Percentiles rank a stretch among this genome's conserved stretches.
Evolutionary conservation across 139 green algal genomes (phyloP).

Genomic region (Chlamydomonas schloesseri): DNA sequence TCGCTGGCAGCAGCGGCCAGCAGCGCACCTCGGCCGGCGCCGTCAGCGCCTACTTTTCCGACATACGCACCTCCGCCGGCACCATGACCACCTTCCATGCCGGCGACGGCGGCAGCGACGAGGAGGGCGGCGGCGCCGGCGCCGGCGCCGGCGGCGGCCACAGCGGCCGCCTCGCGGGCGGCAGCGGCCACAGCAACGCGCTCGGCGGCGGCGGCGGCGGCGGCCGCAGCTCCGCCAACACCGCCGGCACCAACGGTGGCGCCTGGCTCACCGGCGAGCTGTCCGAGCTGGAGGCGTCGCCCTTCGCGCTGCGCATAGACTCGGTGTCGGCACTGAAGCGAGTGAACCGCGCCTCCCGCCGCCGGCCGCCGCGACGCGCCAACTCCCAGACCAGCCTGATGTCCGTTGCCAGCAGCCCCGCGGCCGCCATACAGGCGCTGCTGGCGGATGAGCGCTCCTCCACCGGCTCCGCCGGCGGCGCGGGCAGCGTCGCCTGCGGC

Average conservation of each 20-base stretch:
- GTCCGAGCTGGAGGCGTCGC: slow-evolving; percentile 37
- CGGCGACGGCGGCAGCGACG: not conserved
- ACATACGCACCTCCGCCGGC: not conserved
- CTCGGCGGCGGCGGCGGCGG: not conserved
- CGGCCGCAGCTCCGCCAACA: not conserved
- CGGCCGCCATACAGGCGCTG: too few species aligned
- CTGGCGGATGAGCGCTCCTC: not conserved
- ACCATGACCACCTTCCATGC: not conserved
- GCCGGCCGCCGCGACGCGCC: not conserved
- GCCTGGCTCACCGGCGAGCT: slow-evolving; percentile 18
- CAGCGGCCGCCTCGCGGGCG: not conserved
- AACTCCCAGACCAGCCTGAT: not conserved
- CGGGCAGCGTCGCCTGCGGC: not conserved
- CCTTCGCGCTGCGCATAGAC: slow-evolving; percentile 38
- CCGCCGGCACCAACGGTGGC: not conserved
- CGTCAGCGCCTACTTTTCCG: not conserved
- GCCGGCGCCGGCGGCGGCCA: too few species aligned
- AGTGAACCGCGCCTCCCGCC: not conserved
- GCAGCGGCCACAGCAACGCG: not conserved
- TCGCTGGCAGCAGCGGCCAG: not conserved
- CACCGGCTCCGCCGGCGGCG: not conserved
- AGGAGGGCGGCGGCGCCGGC: not conserved
- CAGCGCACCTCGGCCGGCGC: slow-evolving; percentile 15
- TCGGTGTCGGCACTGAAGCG: slow-evolving; percentile 12
- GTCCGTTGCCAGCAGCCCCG: not conserved